Evolutionary conservation across 805 yeast species (phyloP).

Genomic region (Candida hungchunana): DNA sequence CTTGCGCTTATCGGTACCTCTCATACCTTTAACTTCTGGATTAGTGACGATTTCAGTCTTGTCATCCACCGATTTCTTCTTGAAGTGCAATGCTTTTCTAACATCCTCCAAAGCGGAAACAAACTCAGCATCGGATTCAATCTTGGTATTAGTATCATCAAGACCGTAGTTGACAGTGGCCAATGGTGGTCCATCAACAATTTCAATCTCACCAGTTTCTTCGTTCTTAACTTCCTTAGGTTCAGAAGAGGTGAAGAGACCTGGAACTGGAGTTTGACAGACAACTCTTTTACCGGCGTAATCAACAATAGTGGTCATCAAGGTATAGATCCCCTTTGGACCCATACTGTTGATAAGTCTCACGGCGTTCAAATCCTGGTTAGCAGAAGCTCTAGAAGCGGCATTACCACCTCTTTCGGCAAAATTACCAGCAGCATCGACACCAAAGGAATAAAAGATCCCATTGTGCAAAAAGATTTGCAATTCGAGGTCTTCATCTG

Average conservation of each 20-base stretch:
- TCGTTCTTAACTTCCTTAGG: constrained; percentile 35
- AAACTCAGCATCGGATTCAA: constrained; percentile 50
- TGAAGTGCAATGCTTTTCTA: constrained; percentile 74
- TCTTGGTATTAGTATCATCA: constrained; percentile 51
- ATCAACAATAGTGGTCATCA: constrained; percentile 84
- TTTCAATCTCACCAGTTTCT: constrained; percentile 36
- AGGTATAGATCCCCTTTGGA: constrained; percentile 56
- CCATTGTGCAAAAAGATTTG: constrained; percentile 77
- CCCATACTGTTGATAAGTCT: constrained; percentile 65
- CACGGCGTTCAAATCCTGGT: constrained; percentile 74
- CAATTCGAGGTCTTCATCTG: constrained; percentile 57
- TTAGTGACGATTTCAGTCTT: constrained; percentile 56
- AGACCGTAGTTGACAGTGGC: constrained; percentile 55
- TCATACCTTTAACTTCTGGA: constrained; percentile 77
- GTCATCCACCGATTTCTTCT: constrained; percentile 53
- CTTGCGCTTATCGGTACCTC: constrained; percentile 79
- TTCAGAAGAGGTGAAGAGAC: constrained; percentile 43
- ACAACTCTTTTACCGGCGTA: constrained; percentile 84
- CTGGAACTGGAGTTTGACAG: constrained; percentile 96
- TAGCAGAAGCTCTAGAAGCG: constrained; percentile 77
- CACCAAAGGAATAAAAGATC: constrained; percentile 79
- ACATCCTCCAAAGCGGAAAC: constrained; percentile 52
- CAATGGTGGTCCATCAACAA: constrained; percentile 28
- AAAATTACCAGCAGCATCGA: constrained; percentile 64
- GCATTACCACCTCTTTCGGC: constrained; percentile 70